These are phyloP conservation scores for Glycine latifolia DNA, from an alignment of 306 rosid genomes.

Conservation along the genomic window DNA sequence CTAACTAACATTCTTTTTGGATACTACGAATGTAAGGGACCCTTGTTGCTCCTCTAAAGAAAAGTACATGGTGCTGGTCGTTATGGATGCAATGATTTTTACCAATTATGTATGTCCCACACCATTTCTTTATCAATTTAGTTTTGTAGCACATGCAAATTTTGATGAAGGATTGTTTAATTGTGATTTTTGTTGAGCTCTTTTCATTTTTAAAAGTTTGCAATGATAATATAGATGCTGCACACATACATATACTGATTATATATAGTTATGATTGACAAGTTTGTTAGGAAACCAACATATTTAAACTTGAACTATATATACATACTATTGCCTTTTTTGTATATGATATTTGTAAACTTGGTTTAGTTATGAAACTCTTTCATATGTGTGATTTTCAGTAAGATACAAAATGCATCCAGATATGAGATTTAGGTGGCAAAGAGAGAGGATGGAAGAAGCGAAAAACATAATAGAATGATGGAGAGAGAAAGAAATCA, in stretches of 20 bases:
- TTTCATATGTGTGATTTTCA: constrained; percentile 35
- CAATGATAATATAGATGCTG: background rate
- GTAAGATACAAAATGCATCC: constrained; percentile 81
- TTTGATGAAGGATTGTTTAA: too few species aligned
- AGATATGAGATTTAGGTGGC: background rate
- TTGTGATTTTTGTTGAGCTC: too few species aligned
- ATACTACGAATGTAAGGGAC: constrained; percentile 64
- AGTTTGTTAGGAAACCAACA: too few species aligned
- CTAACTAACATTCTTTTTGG: constrained; percentile 83
- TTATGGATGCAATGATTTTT: constrained; percentile 79
- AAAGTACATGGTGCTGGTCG: constrained; percentile 91
- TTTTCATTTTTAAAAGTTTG: background rate
- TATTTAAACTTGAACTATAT: too few species aligned
- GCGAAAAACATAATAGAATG: background rate
- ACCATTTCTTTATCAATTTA: constrained; percentile 33
- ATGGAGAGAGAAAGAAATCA: background rate
- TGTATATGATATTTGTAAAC: background rate
- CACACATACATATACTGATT: background rate
- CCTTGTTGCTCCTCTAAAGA: constrained; percentile 70
- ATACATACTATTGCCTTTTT: background rate
- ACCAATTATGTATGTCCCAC: constrained; percentile 67
- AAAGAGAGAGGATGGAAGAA: background rate
- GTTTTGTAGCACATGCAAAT: constrained; percentile 8
- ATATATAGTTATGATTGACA: too few species aligned
- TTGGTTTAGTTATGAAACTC: background rate